Percentiles rank a stretch among this genome's conserved stretches.
phyloP scores from a whole-genome alignment of 1,139 yeast species.

The Yamadazyma dendronema region DNA sequence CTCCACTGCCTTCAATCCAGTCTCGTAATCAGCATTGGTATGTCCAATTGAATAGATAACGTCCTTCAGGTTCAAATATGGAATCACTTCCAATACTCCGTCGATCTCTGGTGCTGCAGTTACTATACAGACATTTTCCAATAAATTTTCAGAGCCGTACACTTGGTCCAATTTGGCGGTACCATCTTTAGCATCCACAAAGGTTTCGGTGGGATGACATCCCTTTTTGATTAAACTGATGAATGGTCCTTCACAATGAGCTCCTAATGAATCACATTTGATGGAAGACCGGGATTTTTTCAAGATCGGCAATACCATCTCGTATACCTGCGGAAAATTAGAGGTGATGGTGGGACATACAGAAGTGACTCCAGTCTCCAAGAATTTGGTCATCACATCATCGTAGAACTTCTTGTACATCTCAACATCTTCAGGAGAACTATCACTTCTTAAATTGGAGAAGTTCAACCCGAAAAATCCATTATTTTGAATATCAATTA shows the following conservation, averaged over 20 bases:
- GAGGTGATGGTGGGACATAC: constrained; percentile 63
- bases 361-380: constrained; percentile 58
- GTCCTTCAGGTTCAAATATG: constrained; percentile 32
- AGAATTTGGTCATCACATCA: constrained; percentile 48
- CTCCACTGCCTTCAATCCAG: constrained; percentile 48
- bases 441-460: constrained; percentile 36
- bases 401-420: constrained; percentile 33
- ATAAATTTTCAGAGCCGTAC: constrained; percentile 42
- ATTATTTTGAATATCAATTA: constrained; percentile 60
- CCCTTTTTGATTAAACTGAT: constrained; percentile 56
- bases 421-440: constrained; percentile 34
- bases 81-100: constrained; percentile 52
- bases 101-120: constrained; percentile 65
- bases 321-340: constrained; percentile 52
- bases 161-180: constrained; percentile 36
- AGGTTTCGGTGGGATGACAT: constrained; percentile 60
- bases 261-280: constrained; percentile 57
- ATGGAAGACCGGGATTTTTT: constrained; percentile 31
- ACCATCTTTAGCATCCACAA: constrained; percentile 46
- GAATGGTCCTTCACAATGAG: constrained; percentile 68
- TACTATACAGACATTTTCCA: constrained; percentile 47
- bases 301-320: constrained; percentile 49
- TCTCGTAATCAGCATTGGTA: constrained; percentile 49
- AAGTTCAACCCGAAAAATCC: constrained; percentile 63
- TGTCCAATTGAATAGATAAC: constrained; percentile 58